A percentile compares a stretch with the other conserved stretches of the same genome.
Conservation (phyloP, 2,329 filamentous ascomycete genomes). For the Orbilia ellipsospora region DNA sequence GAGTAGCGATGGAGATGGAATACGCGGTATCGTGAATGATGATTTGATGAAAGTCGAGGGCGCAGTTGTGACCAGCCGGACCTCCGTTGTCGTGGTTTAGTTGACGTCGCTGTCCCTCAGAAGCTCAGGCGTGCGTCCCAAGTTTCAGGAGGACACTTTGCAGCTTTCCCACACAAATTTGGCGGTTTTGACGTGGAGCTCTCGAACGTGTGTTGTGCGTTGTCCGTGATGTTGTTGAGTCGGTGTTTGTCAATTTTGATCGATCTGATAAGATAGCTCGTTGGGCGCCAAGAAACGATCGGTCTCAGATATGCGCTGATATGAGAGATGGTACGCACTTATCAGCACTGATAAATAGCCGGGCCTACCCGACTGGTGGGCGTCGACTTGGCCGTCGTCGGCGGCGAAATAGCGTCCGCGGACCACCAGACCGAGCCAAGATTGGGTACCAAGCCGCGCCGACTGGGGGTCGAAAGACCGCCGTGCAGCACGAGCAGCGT, state of each 20-base stretch:
- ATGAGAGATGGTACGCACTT: slow-evolving; percentile 15
- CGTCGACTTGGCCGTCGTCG: slow-evolving; percentile 25
- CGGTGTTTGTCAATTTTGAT: not conserved
- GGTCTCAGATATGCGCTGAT: slow-evolving; percentile 26
- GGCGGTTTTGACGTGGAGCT: slow-evolving; percentile 44
- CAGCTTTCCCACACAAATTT: slow-evolving; percentile 55
- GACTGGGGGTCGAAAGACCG: no score
- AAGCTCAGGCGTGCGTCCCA: slow-evolving; percentile 51
- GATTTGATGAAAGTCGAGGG: slow-evolving; percentile 20
- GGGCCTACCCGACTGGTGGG: slow-evolving; percentile 41
- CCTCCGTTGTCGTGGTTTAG: slow-evolving; percentile 13
- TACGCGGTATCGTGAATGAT: not conserved
- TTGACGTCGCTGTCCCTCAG: slow-evolving; percentile 27
- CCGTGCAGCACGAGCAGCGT: slow-evolving; percentile 14
- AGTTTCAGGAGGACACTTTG: slow-evolving; percentile 55
- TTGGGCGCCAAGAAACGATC: not conserved
- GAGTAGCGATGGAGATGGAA: slow-evolving; percentile 7
- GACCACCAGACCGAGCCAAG: not conserved
- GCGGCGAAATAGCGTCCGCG: slow-evolving; percentile 18
- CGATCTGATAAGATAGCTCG: slow-evolving; percentile 23
- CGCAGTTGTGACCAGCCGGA: slow-evolving; percentile 47
- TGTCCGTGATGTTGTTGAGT: slow-evolving; percentile 3
- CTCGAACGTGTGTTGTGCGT: not conserved
- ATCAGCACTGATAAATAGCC: slow-evolving; percentile 34
- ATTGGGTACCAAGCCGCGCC: no score